phyloP scores from a whole-genome alignment of 2,329 filamentous ascomycete genomes.

The Nigrospora oryzae region DNA sequence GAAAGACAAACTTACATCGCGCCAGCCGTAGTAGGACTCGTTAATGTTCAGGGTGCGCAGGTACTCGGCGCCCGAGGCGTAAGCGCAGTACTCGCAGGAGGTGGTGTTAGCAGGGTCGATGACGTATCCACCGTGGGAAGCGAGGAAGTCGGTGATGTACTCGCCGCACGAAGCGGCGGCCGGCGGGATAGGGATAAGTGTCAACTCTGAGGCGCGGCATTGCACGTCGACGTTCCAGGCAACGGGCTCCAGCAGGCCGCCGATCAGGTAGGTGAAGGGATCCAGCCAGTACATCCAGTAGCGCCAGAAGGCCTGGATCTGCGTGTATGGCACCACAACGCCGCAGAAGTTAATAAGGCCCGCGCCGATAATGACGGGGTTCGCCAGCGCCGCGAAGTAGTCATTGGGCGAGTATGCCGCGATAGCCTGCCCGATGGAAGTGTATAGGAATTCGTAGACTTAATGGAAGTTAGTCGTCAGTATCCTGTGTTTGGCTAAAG shows the following conservation, averaged over 20 bases:
- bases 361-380: slow-evolving; percentile 49
- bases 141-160: slow-evolving; percentile 55
- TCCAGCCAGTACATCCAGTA: slow-evolving; percentile 64
- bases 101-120: slow-evolving; percentile 1
- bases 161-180: slow-evolving; percentile 52
- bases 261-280: slow-evolving; percentile 64
- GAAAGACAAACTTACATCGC: slow-evolving; percentile 6
- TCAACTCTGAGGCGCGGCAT: slow-evolving; percentile 32
- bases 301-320: too few species aligned
- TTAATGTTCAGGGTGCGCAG: slow-evolving; percentile 10
- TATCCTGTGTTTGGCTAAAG: slow-evolving; percentile 20
- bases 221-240: slow-evolving; percentile 39
- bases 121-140: slow-evolving; percentile 37
- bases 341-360: slow-evolving; percentile 62
- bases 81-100: slow-evolving; percentile 7
- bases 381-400: slow-evolving; percentile 63
- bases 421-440: slow-evolving; percentile 76
- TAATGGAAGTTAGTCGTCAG: too few species aligned
- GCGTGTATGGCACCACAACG: slow-evolving; percentile 64
- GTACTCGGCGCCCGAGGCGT: slow-evolving; percentile 9
- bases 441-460: slow-evolving; percentile 69
- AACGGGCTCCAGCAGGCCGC: slow-evolving; percentile 58
- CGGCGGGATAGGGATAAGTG: slow-evolving; percentile 48
- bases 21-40: slow-evolving; percentile 8
- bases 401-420: slow-evolving; percentile 65